Evolutionary conservation across 208 protist species (phyloP).

Genomic region (Trypanosoma cruzi): DNA sequence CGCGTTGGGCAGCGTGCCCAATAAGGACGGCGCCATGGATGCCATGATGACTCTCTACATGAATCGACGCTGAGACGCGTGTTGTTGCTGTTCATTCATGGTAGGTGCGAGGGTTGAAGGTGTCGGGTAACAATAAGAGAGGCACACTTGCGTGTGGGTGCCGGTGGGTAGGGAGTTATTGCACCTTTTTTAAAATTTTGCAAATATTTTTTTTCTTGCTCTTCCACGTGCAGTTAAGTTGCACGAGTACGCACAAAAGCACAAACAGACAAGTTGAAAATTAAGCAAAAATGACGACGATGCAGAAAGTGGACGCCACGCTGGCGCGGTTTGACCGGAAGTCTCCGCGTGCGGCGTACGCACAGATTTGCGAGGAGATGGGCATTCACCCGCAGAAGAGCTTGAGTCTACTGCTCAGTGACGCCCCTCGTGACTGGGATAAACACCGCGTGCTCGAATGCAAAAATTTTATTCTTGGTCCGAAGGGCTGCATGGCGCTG

Average conservation of each 20-base stretch:
- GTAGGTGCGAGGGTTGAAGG: background rate
- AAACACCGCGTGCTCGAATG: constrained; percentile 71
- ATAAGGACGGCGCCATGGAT: constrained; percentile 11
- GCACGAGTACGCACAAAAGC: background rate
- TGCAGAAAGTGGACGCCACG: constrained; percentile 65
- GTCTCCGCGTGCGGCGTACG: constrained; percentile 77
- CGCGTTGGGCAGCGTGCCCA: constrained; percentile 1
- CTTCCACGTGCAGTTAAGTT: background rate
- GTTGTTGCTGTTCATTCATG: background rate
- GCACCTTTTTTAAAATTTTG: no score
- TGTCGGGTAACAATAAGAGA: no score
- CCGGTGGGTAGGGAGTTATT: no score
- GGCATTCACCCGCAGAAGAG: constrained; percentile 62
- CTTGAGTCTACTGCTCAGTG: constrained; percentile 52
- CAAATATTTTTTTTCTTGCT: constrained; percentile 6
- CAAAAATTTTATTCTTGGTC: constrained; percentile 49
- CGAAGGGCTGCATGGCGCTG: constrained; percentile 76
- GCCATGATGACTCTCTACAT: constrained; percentile 25
- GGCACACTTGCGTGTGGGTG: no score
- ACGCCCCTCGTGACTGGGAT: constrained; percentile 65
- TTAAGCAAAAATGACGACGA: constrained; percentile 61
- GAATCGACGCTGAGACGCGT: background rate
- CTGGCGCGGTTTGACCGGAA: constrained; percentile 77
- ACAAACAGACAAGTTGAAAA: background rate
- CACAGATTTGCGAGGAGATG: constrained; percentile 75